A percentile compares a stretch with the other conserved stretches of the same genome.
These are phyloP conservation scores for Stagonosporopsis chrysanthemi DNA, from an alignment of 2,329 filamentous ascomycete species.

Conservation along the genomic window DNA sequence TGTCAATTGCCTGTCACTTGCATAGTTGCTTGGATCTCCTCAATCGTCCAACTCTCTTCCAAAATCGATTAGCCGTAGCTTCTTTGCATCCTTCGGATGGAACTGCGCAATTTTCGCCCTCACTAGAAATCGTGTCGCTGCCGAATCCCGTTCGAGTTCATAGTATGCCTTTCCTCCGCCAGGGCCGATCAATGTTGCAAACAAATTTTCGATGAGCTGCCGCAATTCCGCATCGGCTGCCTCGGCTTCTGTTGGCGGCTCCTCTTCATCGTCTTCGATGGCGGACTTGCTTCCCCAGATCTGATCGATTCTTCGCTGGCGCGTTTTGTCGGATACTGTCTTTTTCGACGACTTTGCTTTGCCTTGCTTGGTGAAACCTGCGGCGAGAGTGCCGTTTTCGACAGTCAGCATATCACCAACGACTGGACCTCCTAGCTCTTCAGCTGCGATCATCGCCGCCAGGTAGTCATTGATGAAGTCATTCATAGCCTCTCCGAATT, in stretches of 20 bases:
- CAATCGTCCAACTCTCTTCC: slow-evolving; percentile 52
- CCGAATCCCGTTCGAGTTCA: slow-evolving; percentile 58
- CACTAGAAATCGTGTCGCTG: slow-evolving; percentile 61
- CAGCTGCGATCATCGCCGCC: slow-evolving; percentile 78
- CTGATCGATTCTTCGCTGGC: slow-evolving; percentile 61
- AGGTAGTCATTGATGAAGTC: slow-evolving; percentile 75
- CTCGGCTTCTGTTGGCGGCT: slow-evolving; percentile 54
- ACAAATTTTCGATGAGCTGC: slow-evolving; percentile 55
- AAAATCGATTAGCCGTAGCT: slow-evolving; percentile 62
- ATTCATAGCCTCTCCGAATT: slow-evolving; percentile 69
- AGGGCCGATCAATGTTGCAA: slow-evolving; percentile 51
- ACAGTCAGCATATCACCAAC: slow-evolving; percentile 77
- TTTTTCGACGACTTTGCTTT: slow-evolving; percentile 53
- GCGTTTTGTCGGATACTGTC: slow-evolving; percentile 40
- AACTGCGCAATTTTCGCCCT: slow-evolving; percentile 64
- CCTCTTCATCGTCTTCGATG: slow-evolving; percentile 31
- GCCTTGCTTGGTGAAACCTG: slow-evolving; percentile 62
- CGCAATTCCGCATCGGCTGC: slow-evolving; percentile 58
- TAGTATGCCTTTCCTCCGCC: slow-evolving; percentile 55
- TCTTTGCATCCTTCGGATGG: slow-evolving; percentile 61
- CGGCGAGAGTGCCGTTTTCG: slow-evolving; percentile 61
- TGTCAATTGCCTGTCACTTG: not conserved
- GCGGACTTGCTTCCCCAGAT: slow-evolving; percentile 52
- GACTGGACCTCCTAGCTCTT: slow-evolving; percentile 82
- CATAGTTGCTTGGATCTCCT: slow-evolving; percentile 3